Percentiles rank a stretch among this genome's conserved stretches.
These are phyloP conservation scores for Conoideocrella luteorostrata DNA, from an alignment of 2,329 filamentous ascomycete species.

Conservation along the genomic window DNA sequence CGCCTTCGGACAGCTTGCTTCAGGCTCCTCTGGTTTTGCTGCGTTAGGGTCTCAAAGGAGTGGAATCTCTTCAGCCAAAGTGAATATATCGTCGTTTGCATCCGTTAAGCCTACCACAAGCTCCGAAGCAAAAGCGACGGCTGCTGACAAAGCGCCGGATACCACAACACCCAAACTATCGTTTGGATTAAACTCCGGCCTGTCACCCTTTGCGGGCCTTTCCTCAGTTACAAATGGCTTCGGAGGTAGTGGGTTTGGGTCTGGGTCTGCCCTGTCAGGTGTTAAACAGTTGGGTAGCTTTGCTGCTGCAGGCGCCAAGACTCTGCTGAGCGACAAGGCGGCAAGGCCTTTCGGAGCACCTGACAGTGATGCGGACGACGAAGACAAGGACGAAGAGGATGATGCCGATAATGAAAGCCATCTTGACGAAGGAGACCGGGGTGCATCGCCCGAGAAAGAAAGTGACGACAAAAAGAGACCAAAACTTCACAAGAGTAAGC, in stretches of 20 bases:
- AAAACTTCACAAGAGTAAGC: conserved; percentile 64
- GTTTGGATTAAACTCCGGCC: conserved; percentile 35
- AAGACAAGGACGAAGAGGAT: conserved; percentile 31
- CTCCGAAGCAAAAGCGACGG: not conserved
- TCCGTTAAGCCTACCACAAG: conserved; percentile 15
- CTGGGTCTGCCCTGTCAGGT: conserved; percentile 30
- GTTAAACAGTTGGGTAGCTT: conserved; percentile 57
- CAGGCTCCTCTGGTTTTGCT: conserved; percentile 59
- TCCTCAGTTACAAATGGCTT: conserved; percentile 41
- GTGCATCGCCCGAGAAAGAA: conserved; percentile 43
- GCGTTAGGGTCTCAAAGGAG: conserved; percentile 43
- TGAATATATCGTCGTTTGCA: conserved; percentile 25
- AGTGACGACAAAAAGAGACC: conserved; percentile 59
- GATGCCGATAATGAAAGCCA: conserved; percentile 34
- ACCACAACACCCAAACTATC: conserved; percentile 38
- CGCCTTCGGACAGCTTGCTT: conserved; percentile 59
- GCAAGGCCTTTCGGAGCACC: conserved; percentile 73
- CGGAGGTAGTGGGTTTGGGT: conserved; percentile 32
- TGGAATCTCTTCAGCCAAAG: conserved; percentile 41
- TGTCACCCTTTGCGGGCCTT: conserved; percentile 44
- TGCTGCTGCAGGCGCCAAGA: conserved; percentile 50
- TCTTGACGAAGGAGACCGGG: conserved; percentile 41
- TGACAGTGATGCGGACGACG: conserved; percentile 53
- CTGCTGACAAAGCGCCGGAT: conserved; percentile 13
- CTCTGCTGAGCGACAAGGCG: conserved; percentile 51